These are phyloP conservation scores for Salix purpurea DNA, from an alignment of 345 rosid genomes.

Conservation along the genomic window DNA sequence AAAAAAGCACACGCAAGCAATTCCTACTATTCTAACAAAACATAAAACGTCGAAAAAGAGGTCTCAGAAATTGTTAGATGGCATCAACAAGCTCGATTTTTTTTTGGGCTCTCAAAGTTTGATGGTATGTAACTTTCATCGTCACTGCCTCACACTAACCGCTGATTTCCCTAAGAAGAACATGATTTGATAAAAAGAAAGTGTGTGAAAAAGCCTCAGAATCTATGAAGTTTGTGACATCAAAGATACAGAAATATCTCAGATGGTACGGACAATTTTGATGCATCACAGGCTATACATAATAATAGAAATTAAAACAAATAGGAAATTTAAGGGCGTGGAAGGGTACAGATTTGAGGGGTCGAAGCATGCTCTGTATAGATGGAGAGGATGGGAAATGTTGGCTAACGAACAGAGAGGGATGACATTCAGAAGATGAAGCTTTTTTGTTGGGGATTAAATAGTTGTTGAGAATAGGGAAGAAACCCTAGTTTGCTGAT, in stretches of 20 bases:
- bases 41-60: background rate
- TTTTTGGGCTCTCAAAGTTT: conserved; percentile 14
- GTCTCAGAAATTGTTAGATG: background rate
- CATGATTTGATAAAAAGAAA: background rate
- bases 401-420: background rate
- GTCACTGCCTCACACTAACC: background rate
- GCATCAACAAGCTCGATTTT: conserved; percentile 12
- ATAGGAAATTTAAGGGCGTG: background rate
- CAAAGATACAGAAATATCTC: conserved; percentile 7
- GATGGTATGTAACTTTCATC: conserved; percentile 12
- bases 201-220: background rate
- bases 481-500: background rate
- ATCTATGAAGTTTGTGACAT: background rate
- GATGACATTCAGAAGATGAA: rapidly evolving
- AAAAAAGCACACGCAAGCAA: background rate
- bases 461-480: background rate
- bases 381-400: background rate
- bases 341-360: no score
- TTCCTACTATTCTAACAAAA: background rate
- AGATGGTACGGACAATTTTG: conserved; percentile 20
- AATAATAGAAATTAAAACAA: background rate
- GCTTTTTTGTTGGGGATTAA: background rate
- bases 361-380: no score
- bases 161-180: background rate
- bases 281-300: conserved; percentile 5